A percentile compares a stretch with the other conserved stretches of the same genome.
Conservation (phyloP, 345 rosid genomes). For the Populus euphratica region DNA sequence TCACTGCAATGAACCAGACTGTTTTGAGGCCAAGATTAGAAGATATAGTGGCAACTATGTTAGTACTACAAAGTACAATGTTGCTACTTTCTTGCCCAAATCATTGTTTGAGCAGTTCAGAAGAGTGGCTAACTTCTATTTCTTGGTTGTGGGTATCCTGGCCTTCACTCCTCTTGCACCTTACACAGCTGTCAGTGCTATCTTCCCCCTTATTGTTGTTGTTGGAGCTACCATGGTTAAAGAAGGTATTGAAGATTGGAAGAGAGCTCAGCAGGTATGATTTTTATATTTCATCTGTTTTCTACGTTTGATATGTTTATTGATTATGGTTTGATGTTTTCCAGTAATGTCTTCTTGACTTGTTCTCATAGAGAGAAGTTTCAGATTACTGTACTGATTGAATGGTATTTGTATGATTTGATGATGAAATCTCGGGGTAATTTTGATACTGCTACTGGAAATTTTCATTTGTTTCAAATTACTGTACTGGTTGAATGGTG, state of each 20-base stretch:
- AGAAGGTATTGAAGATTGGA: conserved; percentile 88
- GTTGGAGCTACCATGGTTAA: conserved; percentile 82
- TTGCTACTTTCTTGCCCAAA: conserved; percentile 77
- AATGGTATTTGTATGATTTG: background rate
- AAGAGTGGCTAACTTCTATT: conserved; percentile 89
- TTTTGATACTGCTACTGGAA: background rate
- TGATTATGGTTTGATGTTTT: background rate
- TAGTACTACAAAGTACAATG: conserved; percentile 70
- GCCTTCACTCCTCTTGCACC: conserved; percentile 78
- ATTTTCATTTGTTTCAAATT: background rate
- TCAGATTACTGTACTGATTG: background rate
- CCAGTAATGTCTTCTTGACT: background rate
- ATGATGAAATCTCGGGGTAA: background rate
- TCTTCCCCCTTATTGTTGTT: conserved; percentile 69
- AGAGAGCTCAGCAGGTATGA: conserved; percentile 69
- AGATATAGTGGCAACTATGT: conserved; percentile 60
- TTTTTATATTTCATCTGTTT: background rate
- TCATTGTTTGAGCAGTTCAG: conserved; percentile 96
- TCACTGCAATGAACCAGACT: conserved; percentile 67
- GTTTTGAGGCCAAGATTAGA: conserved; percentile 50
- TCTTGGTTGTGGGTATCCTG: conserved; percentile 64
- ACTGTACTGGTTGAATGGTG: background rate
- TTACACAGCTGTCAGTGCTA: conserved; percentile 61
- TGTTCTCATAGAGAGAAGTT: background rate
- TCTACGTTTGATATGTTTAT: background rate